A percentile compares a stretch with the other conserved stretches of the same genome.
These are phyloP conservation scores for Penicillium sp. DNA, from an alignment of 2,329 filamentous ascomycete species.

Conservation along the genomic window DNA sequence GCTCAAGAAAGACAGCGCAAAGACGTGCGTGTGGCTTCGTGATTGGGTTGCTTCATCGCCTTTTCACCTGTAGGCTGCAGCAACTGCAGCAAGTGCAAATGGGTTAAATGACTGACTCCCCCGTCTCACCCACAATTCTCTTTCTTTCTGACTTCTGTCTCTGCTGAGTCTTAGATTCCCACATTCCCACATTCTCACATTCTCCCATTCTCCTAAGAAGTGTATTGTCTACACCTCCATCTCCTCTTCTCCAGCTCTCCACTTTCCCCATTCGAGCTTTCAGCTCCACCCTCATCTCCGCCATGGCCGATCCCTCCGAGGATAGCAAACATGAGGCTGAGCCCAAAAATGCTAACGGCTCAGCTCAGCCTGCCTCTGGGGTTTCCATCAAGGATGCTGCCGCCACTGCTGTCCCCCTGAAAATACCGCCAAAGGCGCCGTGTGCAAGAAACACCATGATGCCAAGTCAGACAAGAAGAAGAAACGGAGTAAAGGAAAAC, in stretches of 20 bases:
- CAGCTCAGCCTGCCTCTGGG: conserved; percentile 11
- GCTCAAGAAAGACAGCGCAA: conserved; percentile 1
- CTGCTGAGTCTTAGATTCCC: neutral
- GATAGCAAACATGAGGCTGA: conserved; percentile 29
- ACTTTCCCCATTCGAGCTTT: neutral
- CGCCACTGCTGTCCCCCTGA: conserved; percentile 14
- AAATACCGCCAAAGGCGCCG: conserved; percentile 19
- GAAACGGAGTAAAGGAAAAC: conserved; percentile 16
- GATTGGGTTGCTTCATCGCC: conserved; percentile 1
- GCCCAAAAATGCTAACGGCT: conserved; percentile 24
- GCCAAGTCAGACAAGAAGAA: conserved; percentile 9
- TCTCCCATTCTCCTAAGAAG: no score
- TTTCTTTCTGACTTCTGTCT: conserved; percentile 15
- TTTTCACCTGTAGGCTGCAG: neutral
- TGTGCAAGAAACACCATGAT: conserved; percentile 32
- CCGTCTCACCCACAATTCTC: neutral
- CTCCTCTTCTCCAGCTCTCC: neutral
- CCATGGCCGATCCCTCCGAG: conserved; percentile 31
- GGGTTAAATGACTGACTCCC: neutral
- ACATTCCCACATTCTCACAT: no score
- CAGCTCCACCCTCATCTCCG: conserved; percentile 4
- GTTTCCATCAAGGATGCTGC: conserved; percentile 23
- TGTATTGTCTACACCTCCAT: no score
- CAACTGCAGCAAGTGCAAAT: neutral
- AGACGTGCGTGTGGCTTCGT: conserved; percentile 1